Base-by-base conservation (phyloP, 2,329 filamentous ascomycete genomes). In the Chrysoporthe austroafricana region DNA sequence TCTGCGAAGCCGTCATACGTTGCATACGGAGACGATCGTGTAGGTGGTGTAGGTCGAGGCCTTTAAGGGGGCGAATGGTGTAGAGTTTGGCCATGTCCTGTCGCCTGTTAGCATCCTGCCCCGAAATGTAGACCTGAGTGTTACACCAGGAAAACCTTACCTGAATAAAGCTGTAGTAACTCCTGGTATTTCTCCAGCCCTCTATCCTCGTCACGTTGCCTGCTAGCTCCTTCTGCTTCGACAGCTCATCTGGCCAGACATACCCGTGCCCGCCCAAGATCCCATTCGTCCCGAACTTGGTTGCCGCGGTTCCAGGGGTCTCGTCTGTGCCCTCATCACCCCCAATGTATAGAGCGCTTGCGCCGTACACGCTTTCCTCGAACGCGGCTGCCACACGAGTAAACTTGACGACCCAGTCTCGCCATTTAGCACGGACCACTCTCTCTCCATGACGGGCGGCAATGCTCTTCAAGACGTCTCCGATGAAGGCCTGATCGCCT, bases 151-250 rank as follows among this genome's bases (percentile, higher is more conserved):
- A 78, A n/a, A 80, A 77, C 67, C 80, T 14, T 79, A 90, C 92
- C 82, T 97, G 93, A 71, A 98, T 95, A 76, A 93, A 98, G 72
- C 92, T 94, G 80, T 96, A 97, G 77, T 99, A 99, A 75, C 93
- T 97, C 69, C 96, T 86, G 1, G 96, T 98, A 71, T 93, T 96
- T 72, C 96, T 89, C 96, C 96, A 99, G 66, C 95, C 96, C 81
- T 99, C 96, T 70, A 99, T 96, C 66, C 96, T 87, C 67, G 92
- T 93, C 59, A 96, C 93, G 70, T 97, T 97, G 3, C 94, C 95
- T 18, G 94, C 92, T 48, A 99, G 86, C 79, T 99, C 96, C 73
- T 90, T 91, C 73, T 91, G 86, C 79, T 93, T 95, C 8, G 90
- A 86, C 52, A 84, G 82, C 66, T 97, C 93, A 73, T 97, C 93